Evolutionary conservation across 1,284 basidiomycete species (phyloP).

Genomic region (Ganoderma sp.): DNA sequence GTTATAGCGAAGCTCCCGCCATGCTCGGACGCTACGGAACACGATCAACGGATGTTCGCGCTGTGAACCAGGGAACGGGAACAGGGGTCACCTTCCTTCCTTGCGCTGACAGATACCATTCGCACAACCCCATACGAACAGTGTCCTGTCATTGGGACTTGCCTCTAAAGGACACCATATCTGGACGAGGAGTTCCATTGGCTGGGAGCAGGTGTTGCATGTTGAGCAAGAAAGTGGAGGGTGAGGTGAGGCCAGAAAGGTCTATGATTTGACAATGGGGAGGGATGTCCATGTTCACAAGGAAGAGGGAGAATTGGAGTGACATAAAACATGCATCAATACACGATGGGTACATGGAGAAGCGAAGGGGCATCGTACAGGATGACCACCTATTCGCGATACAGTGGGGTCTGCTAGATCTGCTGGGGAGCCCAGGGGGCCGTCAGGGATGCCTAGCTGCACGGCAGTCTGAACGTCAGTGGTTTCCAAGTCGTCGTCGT

Average conservation of each 20-base stretch:
- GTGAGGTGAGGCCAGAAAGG: slow-evolving; percentile 41
- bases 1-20: slow-evolving; percentile 75
- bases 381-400: slow-evolving; percentile 84
- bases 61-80: slow-evolving; percentile 8
- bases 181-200: slow-evolving; percentile 81
- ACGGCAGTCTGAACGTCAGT: slow-evolving; percentile 70
- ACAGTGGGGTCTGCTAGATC: slow-evolving; percentile 77
- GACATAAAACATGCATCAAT: slow-evolving; percentile 38
- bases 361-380: slow-evolving; percentile 68
- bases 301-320: slow-evolving; percentile 18
- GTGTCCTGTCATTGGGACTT: slow-evolving; percentile 78
- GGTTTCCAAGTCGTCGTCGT: slow-evolving; percentile 59
- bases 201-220: slow-evolving; percentile 71
- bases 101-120: slow-evolving; percentile 70
- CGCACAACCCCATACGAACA: slow-evolving; percentile 84
- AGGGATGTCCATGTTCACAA: neutral
- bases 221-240: slow-evolving; percentile 47
- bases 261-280: slow-evolving; percentile 29
- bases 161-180: slow-evolving; percentile 87
- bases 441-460: slow-evolving; percentile 79
- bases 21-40: slow-evolving; percentile 69
- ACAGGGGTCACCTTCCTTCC: slow-evolving; percentile 54
- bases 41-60: slow-evolving; percentile 17
- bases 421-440: slow-evolving; percentile 55
- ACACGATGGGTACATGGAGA: slow-evolving; percentile 50